Evolutionary conservation across 306 rosid species (phyloP), one percentile per base, ranked within the genome.

Genomic region (Vicia sativa): DNA sequence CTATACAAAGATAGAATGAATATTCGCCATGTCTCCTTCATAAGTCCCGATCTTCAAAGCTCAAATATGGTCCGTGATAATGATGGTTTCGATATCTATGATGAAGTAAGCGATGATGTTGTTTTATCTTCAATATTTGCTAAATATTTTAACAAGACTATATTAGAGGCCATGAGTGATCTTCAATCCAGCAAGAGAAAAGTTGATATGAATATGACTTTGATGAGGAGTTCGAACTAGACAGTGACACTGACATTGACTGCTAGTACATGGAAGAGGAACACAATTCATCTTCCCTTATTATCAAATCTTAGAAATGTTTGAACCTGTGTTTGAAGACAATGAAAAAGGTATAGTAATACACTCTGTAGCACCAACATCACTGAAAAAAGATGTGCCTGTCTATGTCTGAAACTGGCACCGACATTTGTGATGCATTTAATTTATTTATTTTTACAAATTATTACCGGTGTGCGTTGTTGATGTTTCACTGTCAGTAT

Each of bases 1-100:
- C 60, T 70, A 25, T 70, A 53, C 50, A 76, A 69, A n/a, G n/a
- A n/a, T n/a, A n/a, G n/a, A n/a, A n/a, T n/a, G n/a, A n/a, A n/a
- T n/a, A n/a, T n/a, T n/a, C 48, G 63, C 21, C 37, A 63, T 11
- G 72, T 77, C 54, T 64, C 67, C 19, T 70, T 70, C 54, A 55
- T 23, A 44, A 34, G 18, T 48, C 80, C 80, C 31, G 68, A 70
- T 52, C 60, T 42, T 52, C 64, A 12, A 1, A 21, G 41, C 45
- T 75, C 79, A 38, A 12, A 53, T 13, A 19, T n/a, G 28, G 71
- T 39, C 34, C 18, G 42, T 63, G 71, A 63, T 34, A 34, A 59
- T 37, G 29, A 42, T 11, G 48, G 3, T 70, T 53, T 11, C 13
- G 76, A 76, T 28, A 53, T 76, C 49, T 69, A 43, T 70, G 72